Evolutionary conservation across 2,329 filamentous ascomycete genomes (phyloP).

Genomic region (Emmonsiellopsis sp.): DNA sequence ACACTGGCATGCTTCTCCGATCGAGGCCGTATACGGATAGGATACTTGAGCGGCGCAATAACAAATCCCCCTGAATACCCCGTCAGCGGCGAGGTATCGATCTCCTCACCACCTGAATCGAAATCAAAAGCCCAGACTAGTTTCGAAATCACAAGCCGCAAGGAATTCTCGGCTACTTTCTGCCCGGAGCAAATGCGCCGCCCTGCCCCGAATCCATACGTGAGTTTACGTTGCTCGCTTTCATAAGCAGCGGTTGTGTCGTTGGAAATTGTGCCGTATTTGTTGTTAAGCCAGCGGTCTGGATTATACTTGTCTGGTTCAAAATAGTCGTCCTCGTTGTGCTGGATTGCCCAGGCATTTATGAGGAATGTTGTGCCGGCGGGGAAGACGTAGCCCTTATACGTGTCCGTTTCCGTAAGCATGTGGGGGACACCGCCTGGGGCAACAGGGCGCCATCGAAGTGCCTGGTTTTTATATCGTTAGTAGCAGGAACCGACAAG

Average conservation of each 20-base stretch:
- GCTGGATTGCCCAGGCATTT: conserved; percentile 15
- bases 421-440: conserved; percentile 17
- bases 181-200: conserved; percentile 10
- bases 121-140: conserved; percentile 10
- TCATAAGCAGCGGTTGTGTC: not conserved
- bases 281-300: conserved; percentile 17
- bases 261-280: not conserved
- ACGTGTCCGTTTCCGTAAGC: conserved; percentile 15
- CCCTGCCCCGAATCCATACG: conserved; percentile 6
- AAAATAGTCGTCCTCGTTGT: conserved; percentile 12
- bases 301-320: conserved; percentile 17
- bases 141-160: conserved; percentile 9
- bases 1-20: conserved; percentile 6
- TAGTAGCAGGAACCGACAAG: not conserved
- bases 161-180: conserved; percentile 7
- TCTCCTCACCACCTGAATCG: not conserved
- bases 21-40: conserved; percentile 3
- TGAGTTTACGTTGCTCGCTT: not conserved
- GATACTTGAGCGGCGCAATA: conserved; percentile 7
- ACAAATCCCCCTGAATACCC: not conserved
- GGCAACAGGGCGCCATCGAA: conserved; percentile 11
- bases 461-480: conserved; percentile 9
- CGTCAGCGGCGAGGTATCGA: not conserved
- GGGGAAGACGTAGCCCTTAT: conserved; percentile 16
- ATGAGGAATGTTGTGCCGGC: conserved; percentile 14